Conservation (phyloP, 2,329 filamentous ascomycete genomes). For the Hypoxylon sp. region DNA sequence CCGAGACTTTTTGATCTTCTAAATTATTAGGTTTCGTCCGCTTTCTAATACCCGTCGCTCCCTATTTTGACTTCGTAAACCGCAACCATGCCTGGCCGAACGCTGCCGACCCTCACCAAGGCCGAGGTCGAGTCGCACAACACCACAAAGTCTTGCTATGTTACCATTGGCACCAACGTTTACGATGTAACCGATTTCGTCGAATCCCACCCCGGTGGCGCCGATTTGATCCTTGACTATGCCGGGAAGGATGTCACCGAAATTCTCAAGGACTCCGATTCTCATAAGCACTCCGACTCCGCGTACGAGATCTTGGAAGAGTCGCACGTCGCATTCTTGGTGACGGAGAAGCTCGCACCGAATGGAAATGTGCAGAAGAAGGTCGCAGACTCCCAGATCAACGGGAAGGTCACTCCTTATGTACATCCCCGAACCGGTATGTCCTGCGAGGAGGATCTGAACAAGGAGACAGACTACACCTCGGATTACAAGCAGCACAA, state of each 20-base stretch:
- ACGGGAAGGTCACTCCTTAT: constrained; percentile 49
- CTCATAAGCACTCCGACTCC: constrained; percentile 88
- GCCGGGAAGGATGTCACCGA: constrained; percentile 86
- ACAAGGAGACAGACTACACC: constrained; percentile 81
- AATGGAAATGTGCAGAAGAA: constrained; percentile 53
- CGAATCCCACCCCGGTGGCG: constrained; percentile 89
- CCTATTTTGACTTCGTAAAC: constrained; percentile 28
- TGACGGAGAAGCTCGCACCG: constrained; percentile 66
- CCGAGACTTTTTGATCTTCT: constrained; percentile 8
- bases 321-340: constrained; percentile 83
- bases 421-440: constrained; percentile 82
- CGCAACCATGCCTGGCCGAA: constrained; percentile 79
- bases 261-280: constrained; percentile 85
- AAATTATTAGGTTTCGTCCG: constrained; percentile 17
- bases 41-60: constrained; percentile 27
- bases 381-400: constrained; percentile 53
- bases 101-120: constrained; percentile 84
- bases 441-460: constrained; percentile 88
- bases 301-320: constrained; percentile 98
- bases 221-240: constrained; percentile 89
- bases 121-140: constrained; percentile 87
- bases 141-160: constrained; percentile 87
- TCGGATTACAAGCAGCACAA: constrained; percentile 90
- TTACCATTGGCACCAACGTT: constrained; percentile 89
- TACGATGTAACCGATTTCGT: constrained; percentile 96